A percentile compares a stretch with the other conserved stretches of the same genome.
These are phyloP conservation scores for Microbotryum silenes-acaulis DNA, from an alignment of 1,284 basidiomycete species.

Conservation along the genomic window DNA sequence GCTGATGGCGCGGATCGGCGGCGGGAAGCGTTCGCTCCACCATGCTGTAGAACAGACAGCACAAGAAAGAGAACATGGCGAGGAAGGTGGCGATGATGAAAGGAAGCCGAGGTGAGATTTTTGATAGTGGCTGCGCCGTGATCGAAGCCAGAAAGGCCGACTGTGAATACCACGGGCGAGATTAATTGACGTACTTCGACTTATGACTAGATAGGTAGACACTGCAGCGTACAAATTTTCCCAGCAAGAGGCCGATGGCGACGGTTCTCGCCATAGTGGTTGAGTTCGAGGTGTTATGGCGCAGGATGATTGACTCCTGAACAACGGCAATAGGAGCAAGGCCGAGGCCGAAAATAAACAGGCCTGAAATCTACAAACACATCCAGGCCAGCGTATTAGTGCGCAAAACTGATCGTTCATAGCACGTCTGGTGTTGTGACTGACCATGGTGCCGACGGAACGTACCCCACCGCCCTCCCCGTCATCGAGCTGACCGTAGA, in stretches of 20 bases:
- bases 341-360: constrained; percentile 19
- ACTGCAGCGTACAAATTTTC: constrained; percentile 6
- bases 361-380: constrained; percentile 6
- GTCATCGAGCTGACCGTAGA: background rate
- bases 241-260: constrained; percentile 18
- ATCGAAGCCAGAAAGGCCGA: constrained; percentile 14
- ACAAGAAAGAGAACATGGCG: constrained; percentile 13
- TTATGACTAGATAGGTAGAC: background rate
- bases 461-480: background rate
- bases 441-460: background rate
- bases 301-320: constrained; percentile 25
- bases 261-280: constrained; percentile 14
- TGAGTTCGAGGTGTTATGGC: constrained; percentile 6
- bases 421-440: background rate
- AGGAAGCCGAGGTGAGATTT: constrained; percentile 17
- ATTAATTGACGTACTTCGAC: background rate
- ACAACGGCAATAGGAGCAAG: constrained; percentile 22
- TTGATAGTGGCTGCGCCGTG: constrained; percentile 10
- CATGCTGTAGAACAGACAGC: constrained; percentile 12
- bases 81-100: constrained; percentile 14
- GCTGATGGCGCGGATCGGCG: background rate
- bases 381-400: background rate
- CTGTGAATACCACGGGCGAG: background rate
- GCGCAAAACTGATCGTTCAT: background rate
- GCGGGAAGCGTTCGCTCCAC: background rate